Conservation (phyloP, 306 rosid genomes). For the Fragaria iinumae region DNA sequence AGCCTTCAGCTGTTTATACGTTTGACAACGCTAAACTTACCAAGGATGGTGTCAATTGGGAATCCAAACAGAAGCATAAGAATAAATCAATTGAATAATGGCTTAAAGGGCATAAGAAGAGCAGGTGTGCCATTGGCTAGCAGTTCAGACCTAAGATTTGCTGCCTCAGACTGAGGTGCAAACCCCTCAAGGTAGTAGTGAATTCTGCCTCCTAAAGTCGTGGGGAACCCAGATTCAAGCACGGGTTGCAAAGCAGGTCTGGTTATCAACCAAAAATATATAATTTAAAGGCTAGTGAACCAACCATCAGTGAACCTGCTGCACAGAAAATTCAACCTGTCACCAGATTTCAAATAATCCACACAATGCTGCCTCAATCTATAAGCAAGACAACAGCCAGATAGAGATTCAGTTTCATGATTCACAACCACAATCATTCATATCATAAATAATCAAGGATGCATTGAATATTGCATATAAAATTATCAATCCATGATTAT, state of each 20-base stretch:
- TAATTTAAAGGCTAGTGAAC: background rate
- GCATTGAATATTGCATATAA: background rate
- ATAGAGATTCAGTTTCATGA: background rate
- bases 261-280: background rate
- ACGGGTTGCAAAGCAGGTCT: background rate
- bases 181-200: background rate
- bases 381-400: background rate
- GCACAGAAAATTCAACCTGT: background rate
- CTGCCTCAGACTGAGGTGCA: background rate
- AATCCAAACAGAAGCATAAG: too few relatives aligned
- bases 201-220: background rate
- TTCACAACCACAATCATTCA: background rate
- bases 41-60: too few relatives aligned
- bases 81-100: too few relatives aligned
- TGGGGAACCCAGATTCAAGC: background rate
- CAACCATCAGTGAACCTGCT: background rate
- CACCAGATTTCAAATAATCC: background rate
- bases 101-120: too few relatives aligned
- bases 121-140: too few relatives aligned
- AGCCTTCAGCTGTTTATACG: too few relatives aligned
- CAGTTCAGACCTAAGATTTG: too few relatives aligned
- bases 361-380: background rate
- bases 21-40: too few relatives aligned
- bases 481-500: background rate
- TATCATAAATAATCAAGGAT: background rate